Conservation (phyloP, 306 rosid genomes). For the cucumber (Cucumis sativus) region Cucumber_9930_V3 NC_026660.2:4193001-4193500, state of each 20-base stretch:
- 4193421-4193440: neutral
- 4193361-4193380: slow-evolving; percentile 55
- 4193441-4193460: slow-evolving; percentile 13
- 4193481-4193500: slow-evolving; percentile 74
- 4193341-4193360: slow-evolving; percentile 75
- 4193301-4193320: slow-evolving; percentile 26
- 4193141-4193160: neutral
- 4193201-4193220: neutral
- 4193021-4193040: neutral
- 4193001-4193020: neutral
- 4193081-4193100: neutral
- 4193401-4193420: neutral
- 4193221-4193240: neutral
- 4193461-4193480: slow-evolving; percentile 10
- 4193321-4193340: slow-evolving; percentile 61
- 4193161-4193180: neutral
- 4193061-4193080: neutral
- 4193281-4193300: neutral
- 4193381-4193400: slow-evolving; percentile 61
- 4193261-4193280: neutral
- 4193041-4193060: neutral
- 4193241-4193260: neutral
- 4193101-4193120: neutral
- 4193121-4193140: neutral
- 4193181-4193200: neutral